Percentiles rank a stretch among this genome's conserved stretches.
Conservation (phyloP, 2,329 filamentous ascomycete species). For the Nothophaeocryptopus gaeumannii region DNA sequence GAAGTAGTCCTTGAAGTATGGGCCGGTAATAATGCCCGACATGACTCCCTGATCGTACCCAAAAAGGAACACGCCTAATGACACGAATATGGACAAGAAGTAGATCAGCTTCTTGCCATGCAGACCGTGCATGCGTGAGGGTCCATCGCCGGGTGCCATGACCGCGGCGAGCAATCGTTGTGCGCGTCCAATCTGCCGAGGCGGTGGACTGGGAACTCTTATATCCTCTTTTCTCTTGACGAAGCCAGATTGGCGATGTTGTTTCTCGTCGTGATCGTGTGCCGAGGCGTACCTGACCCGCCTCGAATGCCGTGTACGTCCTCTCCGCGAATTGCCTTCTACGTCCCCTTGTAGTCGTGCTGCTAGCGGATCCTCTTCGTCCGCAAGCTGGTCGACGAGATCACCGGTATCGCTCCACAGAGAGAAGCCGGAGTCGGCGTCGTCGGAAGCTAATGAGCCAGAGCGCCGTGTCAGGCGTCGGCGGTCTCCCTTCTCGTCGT, state of each 20-base stretch:
- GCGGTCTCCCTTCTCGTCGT: slow-evolving; percentile 51
- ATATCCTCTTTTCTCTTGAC: slow-evolving; percentile 70
- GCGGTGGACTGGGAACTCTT: slow-evolving; percentile 67
- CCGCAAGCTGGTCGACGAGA: slow-evolving; percentile 83
- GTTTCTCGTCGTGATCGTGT: slow-evolving; percentile 38
- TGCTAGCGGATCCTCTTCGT: slow-evolving; percentile 77
- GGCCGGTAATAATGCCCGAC: slow-evolving; percentile 69
- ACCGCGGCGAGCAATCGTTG: slow-evolving; percentile 73
- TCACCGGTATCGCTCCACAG: slow-evolving; percentile 95
- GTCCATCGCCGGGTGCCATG: slow-evolving; percentile 74
- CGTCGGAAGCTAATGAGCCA: slow-evolving; percentile 22
- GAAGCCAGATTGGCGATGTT: slow-evolving; percentile 25
- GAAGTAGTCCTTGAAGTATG: slow-evolving; percentile 89
- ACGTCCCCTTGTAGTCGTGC: slow-evolving; percentile 65
- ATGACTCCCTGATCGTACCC: slow-evolving; percentile 90
- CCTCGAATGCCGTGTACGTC: slow-evolving; percentile 43
- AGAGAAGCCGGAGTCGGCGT: slow-evolving; percentile 62
- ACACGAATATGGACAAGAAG: slow-evolving; percentile 44
- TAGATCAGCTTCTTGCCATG: slow-evolving; percentile 94
- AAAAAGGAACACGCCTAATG: slow-evolving; percentile 78
- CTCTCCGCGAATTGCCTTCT: slow-evolving; percentile 53
- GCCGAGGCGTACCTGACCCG: slow-evolving; percentile 65
- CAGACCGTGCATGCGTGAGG: slow-evolving; percentile 78
- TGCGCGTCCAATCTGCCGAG: slow-evolving; percentile 61
- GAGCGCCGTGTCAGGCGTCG: slow-evolving; percentile 44